Conservation (phyloP, 441 rosid species). For the Melastoma candidum region DNA sequence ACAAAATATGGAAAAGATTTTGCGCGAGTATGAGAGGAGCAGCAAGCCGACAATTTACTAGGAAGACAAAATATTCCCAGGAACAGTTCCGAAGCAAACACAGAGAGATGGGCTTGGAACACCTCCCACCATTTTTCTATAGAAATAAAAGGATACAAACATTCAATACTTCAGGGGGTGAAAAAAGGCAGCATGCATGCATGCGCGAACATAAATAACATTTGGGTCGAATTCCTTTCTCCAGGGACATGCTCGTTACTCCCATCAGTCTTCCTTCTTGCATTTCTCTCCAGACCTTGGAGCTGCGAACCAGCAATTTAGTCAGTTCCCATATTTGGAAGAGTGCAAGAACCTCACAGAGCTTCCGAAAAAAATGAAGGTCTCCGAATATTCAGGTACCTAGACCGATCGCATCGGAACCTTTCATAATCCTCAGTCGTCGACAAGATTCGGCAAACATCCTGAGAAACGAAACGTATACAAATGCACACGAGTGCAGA, state of each 20-base stretch:
- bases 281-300: constrained; percentile 48
- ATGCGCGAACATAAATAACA: no score
- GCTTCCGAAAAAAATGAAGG: not conserved
- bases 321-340: not conserved
- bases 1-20: no score
- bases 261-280: constrained; percentile 25
- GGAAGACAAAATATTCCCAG: no score
- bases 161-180: no score
- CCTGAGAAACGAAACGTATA: constrained; percentile 12
- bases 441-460: constrained; percentile 43
- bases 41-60: no score
- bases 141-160: no score
- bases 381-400: constrained; percentile 21
- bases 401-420: constrained; percentile 55
- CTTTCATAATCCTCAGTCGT: constrained; percentile 53
- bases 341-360: not conserved
- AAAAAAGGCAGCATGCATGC: no score
- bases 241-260: constrained; percentile 3
- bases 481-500: not conserved
- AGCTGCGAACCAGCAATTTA: constrained; percentile 25
- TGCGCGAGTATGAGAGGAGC: no score
- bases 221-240: constrained; percentile 3
- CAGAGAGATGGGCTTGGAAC: no score
- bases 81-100: no score
- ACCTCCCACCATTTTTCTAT: no score